Base-by-base conservation (phyloP, 495 filamentous ascomycete genomes). In the Podospora appendiculata region DNA sequence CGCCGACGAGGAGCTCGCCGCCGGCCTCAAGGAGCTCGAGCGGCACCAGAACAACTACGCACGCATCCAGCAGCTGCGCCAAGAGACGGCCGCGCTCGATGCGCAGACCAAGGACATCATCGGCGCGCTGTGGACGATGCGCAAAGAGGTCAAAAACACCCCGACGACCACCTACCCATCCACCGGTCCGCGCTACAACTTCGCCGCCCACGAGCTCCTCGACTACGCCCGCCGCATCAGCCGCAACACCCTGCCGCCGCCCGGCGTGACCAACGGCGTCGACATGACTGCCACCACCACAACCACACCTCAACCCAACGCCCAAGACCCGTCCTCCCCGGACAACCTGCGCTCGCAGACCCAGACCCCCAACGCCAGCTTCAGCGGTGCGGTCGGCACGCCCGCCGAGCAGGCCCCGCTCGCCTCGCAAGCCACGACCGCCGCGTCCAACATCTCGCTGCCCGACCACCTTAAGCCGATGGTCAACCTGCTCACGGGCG, bases 151-250 rank as follows among this genome's bases (percentile, higher is more conserved):
- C 32, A 71, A 82, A 12, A 61, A 74, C 16, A 79, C 80, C 0
- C 75, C 80, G 0, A 72, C 79, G 0, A 85, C 79, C 1, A 60
- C 59, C 12, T 75, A 78, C 58, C 70, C 79, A 2, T 51, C 61
- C 32, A 57, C 58, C 42, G 62, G 62, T 19, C 58, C 62, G 1
- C 63, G 59, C 57, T 64, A 71, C 57, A 55, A 71, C 13, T 79
- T 90, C 47, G 72, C 77, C 11, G 84, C 83, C 50, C 72, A 72
- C 43, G 85, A 90, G 48, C 77, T 92, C 1, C 79, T 92, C 8
- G 67, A 69, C 42, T 90, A 85, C 58, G 88, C 88, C 8, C 79
- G 81, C n/a, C 77, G 78, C 55, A 89, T 91, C 54, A 82, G 79
- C 50, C 81, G 79, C 61, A 88, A 80, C 55, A 90, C 88, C 0